Evolutionary conservation across 73 alveolate species (phyloP).

Genomic region (Tetrahymena elliotti): DNA sequence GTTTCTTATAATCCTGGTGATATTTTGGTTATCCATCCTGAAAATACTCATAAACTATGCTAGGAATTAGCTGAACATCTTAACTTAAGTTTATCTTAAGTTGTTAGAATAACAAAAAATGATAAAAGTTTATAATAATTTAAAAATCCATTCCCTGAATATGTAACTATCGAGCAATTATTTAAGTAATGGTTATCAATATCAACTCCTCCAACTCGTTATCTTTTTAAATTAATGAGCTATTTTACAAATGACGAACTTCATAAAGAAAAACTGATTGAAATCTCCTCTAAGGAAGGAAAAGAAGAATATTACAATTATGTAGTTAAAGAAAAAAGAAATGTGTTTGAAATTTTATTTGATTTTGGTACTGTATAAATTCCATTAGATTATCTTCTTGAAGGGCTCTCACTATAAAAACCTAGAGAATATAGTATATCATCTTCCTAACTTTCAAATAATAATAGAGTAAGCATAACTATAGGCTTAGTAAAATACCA

Average conservation of each 20-base stretch:
- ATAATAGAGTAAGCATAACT: constrained; percentile 35
- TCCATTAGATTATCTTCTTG: constrained; percentile 60
- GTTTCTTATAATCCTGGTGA: constrained; percentile 51
- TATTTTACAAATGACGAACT: constrained; percentile 52
- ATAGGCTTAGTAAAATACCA: constrained; percentile 58
- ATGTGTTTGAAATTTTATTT: constrained; percentile 52
- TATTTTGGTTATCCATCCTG: constrained; percentile 39
- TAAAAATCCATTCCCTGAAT: constrained; percentile 12
- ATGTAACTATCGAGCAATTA: constrained; percentile 14
- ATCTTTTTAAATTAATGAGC: constrained; percentile 49
- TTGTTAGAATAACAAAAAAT: background rate
- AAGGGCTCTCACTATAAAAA: constrained; percentile 35
- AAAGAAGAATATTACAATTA: constrained; percentile 70
- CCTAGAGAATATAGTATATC: constrained; percentile 71
- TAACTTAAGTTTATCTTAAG: background rate
- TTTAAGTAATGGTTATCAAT: constrained; percentile 38
- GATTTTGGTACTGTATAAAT: constrained; percentile 55
- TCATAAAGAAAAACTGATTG: constrained; percentile 50
- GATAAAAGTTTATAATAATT: background rate
- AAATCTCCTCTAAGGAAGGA: constrained; percentile 63
- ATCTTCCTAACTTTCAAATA: constrained; percentile 8
- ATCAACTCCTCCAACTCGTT: constrained; percentile 63
- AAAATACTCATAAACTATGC: constrained; percentile 15
- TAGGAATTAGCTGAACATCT: constrained; percentile 14
- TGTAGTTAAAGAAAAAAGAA: constrained; percentile 68